phyloP scores from a whole-genome alignment of 129 eudicot genomes.

The Flaveria sonorensis region DNA sequence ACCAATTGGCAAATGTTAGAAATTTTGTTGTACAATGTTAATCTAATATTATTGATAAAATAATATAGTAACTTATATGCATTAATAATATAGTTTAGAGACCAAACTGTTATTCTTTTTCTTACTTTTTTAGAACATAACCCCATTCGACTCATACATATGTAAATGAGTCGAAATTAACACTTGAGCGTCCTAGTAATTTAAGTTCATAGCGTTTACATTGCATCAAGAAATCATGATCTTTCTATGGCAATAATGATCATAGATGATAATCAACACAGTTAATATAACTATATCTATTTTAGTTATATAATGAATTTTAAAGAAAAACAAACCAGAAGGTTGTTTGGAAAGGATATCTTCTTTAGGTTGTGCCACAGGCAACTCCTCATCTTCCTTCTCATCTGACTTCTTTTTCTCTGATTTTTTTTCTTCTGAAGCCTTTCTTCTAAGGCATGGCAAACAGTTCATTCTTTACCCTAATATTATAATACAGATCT shows the following conservation, averaged over 20 bases:
- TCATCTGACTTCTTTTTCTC: conserved; percentile 28
- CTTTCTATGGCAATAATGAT: background rate
- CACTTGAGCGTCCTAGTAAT: background rate
- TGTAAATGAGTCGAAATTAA: background rate
- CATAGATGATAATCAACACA: background rate
- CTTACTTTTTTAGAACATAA: background rate
- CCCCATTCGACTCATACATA: background rate
- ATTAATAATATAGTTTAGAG: too few species aligned
- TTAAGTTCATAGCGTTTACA: background rate
- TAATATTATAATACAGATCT: background rate
- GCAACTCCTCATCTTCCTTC: conserved; percentile 39
- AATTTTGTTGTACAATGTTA: background rate
- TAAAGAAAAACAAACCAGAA: conserved; percentile 25
- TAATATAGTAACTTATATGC: too few species aligned
- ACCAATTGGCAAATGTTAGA: background rate
- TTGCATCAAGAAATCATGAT: conserved; percentile 11
- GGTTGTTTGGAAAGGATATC: conserved; percentile 32
- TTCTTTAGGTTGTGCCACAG: conserved; percentile 53
- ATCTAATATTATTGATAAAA: too few species aligned
- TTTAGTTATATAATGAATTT: background rate
- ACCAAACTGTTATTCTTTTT: background rate
- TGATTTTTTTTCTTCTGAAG: conserved; percentile 24
- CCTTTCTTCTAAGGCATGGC: conserved; percentile 59
- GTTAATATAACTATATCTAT: background rate
- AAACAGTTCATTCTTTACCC: conserved; percentile 57